Evolutionary conservation across 106 monocot species (phyloP), one percentile per base, ranked within the genome.

Genomic region (Acorus calamus): DNA sequence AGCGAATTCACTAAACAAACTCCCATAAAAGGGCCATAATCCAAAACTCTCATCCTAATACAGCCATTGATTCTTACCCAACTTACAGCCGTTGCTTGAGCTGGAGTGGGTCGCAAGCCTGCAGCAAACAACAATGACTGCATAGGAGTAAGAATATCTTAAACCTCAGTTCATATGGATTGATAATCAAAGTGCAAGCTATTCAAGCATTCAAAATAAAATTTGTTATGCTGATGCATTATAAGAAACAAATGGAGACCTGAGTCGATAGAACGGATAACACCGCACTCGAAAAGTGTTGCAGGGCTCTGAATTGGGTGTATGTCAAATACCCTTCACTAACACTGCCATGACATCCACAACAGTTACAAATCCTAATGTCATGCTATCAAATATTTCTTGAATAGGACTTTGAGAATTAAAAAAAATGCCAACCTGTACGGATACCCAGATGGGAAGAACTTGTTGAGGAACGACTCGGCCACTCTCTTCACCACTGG

Each of bases 71-170:
- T 69, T 52, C 82, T 81, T 84, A 92, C 92, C 98, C 92, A 99
- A 62, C 96, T 92, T 50, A 88, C 88, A 47, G 91, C 96, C 74
- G 96, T 98, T 52, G 96, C 81, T 75, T 98, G 96, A 42, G 96
- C 96, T 57, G 96, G 85, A 12, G 96, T 85, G 28, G 96, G 92
- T 55, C 96, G 70, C 71, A 92, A 81, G 46, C 96, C 96, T 83
- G 91, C 92, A 80, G 96, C 91, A 98, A 98, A 92, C 61, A 98
- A 76, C 66, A 98, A 69, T 5, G 96, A 98, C 92, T 98, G 74
- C 60, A 71, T 4, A 43, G 65, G 50, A 64, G 59, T 76, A 64
- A 53, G 48, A 66, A 66, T 46, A 85, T 67, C 57, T 64, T 81
- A 66, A 81, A 69, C 49, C 66, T 78, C 76, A 76, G 65, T 69